Conservation (phyloP, 116 monocot species). For the Posidonia oceanica region DNA sequence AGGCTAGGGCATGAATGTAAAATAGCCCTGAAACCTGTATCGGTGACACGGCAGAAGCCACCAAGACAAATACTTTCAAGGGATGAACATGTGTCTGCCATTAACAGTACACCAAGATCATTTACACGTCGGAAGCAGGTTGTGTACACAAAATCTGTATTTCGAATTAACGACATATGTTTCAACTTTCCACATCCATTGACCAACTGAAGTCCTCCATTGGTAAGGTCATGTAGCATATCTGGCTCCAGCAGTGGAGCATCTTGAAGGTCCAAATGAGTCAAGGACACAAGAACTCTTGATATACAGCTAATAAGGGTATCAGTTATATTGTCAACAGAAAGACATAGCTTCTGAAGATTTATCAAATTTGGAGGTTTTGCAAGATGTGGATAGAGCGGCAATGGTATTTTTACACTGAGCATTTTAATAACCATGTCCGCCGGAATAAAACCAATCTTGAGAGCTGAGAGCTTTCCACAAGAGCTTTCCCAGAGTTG, state of each 20-base stretch:
- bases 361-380: slow-evolving; percentile 38
- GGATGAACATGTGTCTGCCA: slow-evolving; percentile 55
- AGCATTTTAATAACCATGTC: slow-evolving; percentile 52
- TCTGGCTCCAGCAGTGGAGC: slow-evolving; percentile 61
- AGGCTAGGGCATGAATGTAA: slow-evolving; percentile 68
- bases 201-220: slow-evolving; percentile 69
- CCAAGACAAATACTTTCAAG: slow-evolving; percentile 78
- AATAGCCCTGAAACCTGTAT: slow-evolving; percentile 78
- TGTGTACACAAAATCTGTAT: slow-evolving; percentile 62
- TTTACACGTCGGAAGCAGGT: slow-evolving; percentile 77
- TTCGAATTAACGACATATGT: slow-evolving; percentile 76
- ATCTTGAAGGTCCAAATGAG: slow-evolving; percentile 86
- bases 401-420: slow-evolving; percentile 12
- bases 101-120: slow-evolving; percentile 71
- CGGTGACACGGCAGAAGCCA: slow-evolving; percentile 89
- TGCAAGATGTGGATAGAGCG: slow-evolving; percentile 7
- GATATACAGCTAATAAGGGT: slow-evolving; percentile 49
- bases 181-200: slow-evolving; percentile 64
- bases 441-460: slow-evolving; percentile 73
- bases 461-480: slow-evolving; percentile 43
- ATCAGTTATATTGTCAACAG: slow-evolving; percentile 76
- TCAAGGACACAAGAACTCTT: slow-evolving; percentile 41
- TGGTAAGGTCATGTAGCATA: slow-evolving; percentile 53
- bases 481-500: slow-evolving; percentile 57
- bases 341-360: slow-evolving; percentile 70